phyloP scores from a whole-genome alignment of 2,329 filamentous ascomycete species.

The Colletotrichum gloeosporioides region DNA sequence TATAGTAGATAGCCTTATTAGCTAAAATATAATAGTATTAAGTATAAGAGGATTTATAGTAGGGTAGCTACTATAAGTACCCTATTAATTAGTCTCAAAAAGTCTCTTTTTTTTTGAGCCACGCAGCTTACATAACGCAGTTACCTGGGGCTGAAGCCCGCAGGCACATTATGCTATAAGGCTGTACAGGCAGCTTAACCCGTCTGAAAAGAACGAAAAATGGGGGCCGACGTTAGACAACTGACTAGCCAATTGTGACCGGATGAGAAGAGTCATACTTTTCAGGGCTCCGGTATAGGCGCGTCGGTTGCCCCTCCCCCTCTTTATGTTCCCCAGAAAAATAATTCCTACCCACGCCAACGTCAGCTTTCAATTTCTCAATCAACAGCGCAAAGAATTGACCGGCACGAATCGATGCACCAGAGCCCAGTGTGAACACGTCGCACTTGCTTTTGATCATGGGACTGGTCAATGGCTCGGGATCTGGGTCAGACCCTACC shows the following conservation, averaged over 20 bases:
- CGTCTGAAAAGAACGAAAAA: background rate
- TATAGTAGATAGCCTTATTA: too few species aligned
- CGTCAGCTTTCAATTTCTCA: background rate
- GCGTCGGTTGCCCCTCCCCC: background rate
- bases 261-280: background rate
- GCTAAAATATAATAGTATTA: too few species aligned
- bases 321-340: background rate
- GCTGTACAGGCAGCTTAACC: background rate
- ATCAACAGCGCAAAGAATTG: background rate
- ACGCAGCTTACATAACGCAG: too few species aligned
- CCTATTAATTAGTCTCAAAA: too few species aligned
- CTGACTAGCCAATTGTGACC: background rate
- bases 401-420: background rate
- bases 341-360: background rate
- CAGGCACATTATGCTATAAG: too few species aligned
- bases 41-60: too few species aligned
- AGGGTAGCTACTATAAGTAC: too few species aligned
- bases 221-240: background rate
- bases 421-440: background rate
- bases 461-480: constrained; percentile 21
- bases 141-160: too few species aligned
- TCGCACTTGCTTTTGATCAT: background rate
- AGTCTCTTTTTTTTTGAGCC: too few species aligned
- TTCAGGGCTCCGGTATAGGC: background rate
- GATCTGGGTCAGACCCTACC: constrained; percentile 44